Base-by-base conservation (phyloP, 78 protist genomes). In the Planoprotostelium fungivorum region DNA sequence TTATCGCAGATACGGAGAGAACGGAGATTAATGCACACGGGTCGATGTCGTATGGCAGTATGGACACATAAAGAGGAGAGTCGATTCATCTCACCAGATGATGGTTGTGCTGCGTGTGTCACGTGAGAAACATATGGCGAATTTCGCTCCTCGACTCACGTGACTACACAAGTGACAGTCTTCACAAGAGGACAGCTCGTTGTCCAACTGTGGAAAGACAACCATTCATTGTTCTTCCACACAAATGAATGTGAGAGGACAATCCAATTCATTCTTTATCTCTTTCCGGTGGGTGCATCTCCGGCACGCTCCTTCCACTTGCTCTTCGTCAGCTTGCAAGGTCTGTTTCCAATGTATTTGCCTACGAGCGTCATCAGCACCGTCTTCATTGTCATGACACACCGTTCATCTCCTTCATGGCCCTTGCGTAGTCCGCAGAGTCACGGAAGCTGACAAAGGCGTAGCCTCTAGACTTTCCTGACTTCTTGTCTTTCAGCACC, bases 351-450 rank as follows among this genome's bases (percentile, higher is more conserved):
- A 35, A 94, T 87, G 37, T 94, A 94, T 63, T 89, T 89, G 5
- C 89, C 89, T 87, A 84, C 9, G 16, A 5, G 16, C 10, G 16
- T 87, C 16, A 51, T 25, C 16, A 84, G 5, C 16, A 23, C 16
- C 85, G 83, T 25, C n/a, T 84, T 5, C n/a, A 36, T 39, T n/a
- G 38, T 5, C 29, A 38, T 38, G 37, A 16, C 16, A 23, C 16
- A 34, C 96, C 94, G 87, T 94, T 91, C 96, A 94, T 94, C 1
- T 95, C 96, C 1, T 73, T 90, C 29, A 94, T 1, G 23, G 97
- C 97, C 36, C 36, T 84, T 0, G 91, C 36, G 87, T 63, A 95
- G 89, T 96, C 97, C 34, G 38, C 87, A n/a, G 97, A 93, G 36
- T 89, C 89, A 0, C 85, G 23, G 83, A 95, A 96, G 31, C 94